Evolutionary conservation across 2,329 filamentous ascomycete genomes (phyloP).

Genomic region (Colletotrichum australisinense): DNA sequence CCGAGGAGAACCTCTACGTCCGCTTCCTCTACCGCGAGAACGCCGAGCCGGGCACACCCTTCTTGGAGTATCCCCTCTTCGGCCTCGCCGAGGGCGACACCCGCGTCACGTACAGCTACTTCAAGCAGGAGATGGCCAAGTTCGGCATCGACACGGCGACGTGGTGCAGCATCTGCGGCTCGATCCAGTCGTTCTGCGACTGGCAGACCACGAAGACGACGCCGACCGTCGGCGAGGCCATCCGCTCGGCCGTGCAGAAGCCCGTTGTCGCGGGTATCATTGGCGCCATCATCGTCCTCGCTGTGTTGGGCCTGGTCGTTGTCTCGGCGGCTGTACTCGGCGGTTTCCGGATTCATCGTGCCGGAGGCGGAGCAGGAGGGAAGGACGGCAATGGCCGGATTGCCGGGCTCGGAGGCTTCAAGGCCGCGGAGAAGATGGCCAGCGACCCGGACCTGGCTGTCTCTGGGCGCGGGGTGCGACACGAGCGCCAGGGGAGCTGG

Average conservation of each 20-base stretch:
- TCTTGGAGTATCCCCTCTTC: slow-evolving; percentile 55
- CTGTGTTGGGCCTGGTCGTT: slow-evolving; percentile 46
- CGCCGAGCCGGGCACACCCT: slow-evolving; percentile 48
- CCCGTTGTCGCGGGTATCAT: slow-evolving; percentile 58
- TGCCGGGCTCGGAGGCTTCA: slow-evolving; percentile 52
- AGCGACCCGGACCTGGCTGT: slow-evolving; percentile 57
- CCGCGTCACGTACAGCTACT: slow-evolving; percentile 52
- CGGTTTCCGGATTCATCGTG: slow-evolving; percentile 46
- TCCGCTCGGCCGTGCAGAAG: slow-evolving; percentile 33
- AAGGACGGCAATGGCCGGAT: slow-evolving; percentile 23
- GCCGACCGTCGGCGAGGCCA: not conserved
- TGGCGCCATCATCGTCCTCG: slow-evolving; percentile 56
- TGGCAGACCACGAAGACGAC: not conserved
- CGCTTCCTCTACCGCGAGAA: slow-evolving; percentile 68
- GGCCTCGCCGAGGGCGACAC: slow-evolving; percentile 45
- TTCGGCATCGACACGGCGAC: slow-evolving; percentile 47
- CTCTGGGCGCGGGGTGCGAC: slow-evolving; percentile 45
- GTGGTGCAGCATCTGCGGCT: slow-evolving; percentile 59
- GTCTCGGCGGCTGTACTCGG: slow-evolving; percentile 47
- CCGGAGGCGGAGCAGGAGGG: not conserved
- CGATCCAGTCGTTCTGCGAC: slow-evolving; percentile 52
- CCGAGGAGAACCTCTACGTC: slow-evolving; percentile 56
- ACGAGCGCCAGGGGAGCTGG: slow-evolving; percentile 63
- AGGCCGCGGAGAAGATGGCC: slow-evolving; percentile 56
- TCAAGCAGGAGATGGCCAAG: slow-evolving; percentile 49